Evolutionary conservation across 768 basidiomycete species (phyloP).

Genomic region (Dentipellis fragilis): DNA sequence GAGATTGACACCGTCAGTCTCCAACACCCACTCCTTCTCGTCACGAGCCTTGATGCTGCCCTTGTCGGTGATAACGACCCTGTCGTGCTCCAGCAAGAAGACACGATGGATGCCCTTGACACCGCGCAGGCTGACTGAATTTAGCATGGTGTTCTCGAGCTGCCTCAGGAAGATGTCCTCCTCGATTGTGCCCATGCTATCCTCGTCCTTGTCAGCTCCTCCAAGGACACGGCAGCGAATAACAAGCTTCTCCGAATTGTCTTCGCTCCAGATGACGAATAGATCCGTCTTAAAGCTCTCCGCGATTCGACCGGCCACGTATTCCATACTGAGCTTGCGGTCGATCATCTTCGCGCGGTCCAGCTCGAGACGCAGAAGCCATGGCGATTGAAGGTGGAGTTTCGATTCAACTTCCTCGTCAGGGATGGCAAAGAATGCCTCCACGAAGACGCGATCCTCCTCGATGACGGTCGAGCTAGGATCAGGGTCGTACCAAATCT

Average conservation of each 20-base stretch:
- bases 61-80: constrained; percentile 50
- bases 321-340: constrained; percentile 90
- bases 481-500: constrained; percentile 97
- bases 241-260: constrained; percentile 94
- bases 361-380: constrained; percentile 93
- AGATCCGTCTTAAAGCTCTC: constrained; percentile 93
- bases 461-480: constrained; percentile 89
- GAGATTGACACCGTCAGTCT: constrained; percentile 94
- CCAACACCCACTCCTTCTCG: constrained; percentile 90
- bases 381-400: constrained; percentile 86
- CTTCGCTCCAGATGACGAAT: constrained; percentile 98
- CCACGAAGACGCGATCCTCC: constrained; percentile 91
- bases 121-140: constrained; percentile 89
- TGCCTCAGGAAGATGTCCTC: constrained; percentile 96
- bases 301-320: constrained; percentile 87
- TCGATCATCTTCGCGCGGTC: constrained; percentile 98
- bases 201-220: constrained; percentile 78
- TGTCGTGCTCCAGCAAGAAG: constrained; percentile 87
- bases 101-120: constrained; percentile 86
- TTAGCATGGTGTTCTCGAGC: constrained; percentile 93
- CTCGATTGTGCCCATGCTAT: constrained; percentile 62
- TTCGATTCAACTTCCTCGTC: constrained; percentile 93
- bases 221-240: constrained; percentile 92
- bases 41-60: constrained; percentile 50
- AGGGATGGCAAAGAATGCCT: constrained; percentile 98